Conservation (phyloP, 2,329 filamentous ascomycete species). For the Orbilia oligospora region DNA sequence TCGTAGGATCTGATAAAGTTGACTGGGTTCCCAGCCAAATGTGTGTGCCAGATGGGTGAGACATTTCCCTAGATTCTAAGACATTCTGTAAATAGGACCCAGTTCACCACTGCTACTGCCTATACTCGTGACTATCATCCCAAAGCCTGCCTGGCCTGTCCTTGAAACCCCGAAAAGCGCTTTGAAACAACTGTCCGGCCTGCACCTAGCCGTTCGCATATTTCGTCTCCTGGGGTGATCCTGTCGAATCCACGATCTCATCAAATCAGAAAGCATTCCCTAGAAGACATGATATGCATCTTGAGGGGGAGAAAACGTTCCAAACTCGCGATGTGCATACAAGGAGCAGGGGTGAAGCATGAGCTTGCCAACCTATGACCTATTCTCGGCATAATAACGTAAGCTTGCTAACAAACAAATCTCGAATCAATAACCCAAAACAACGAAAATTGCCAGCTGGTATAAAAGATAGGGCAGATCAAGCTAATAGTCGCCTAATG, state of each 20-base stretch:
- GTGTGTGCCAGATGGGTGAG: constrained; percentile 20
- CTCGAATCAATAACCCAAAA: constrained; percentile 45
- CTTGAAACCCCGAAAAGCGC: constrained; percentile 30
- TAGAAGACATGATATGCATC: constrained; percentile 24
- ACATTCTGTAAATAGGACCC: constrained; percentile 34
- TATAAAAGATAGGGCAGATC: constrained; percentile 21
- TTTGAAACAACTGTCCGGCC: constrained; percentile 47
- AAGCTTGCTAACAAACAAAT: constrained; percentile 33
- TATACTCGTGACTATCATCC: constrained; percentile 15
- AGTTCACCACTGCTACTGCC: constrained; percentile 5
- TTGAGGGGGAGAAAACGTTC: not conserved
- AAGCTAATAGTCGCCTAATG: constrained; percentile 6
- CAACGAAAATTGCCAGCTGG: not conserved
- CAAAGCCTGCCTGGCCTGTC: constrained; percentile 10
- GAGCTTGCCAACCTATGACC: constrained; percentile 21
- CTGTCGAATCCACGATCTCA: constrained; percentile 11
- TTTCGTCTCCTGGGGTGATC: constrained; percentile 29
- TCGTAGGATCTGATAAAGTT: constrained; percentile 3
- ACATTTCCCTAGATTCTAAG: constrained; percentile 53
- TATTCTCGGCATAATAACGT: constrained; percentile 33
- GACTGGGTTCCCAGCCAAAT: constrained; percentile 5
- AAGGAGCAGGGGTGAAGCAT: constrained; percentile 9
- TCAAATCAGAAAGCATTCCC: constrained; percentile 24
- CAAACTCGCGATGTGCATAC: constrained; percentile 39
- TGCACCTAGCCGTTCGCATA: constrained; percentile 42